These are phyloP conservation scores for Wallacemonas sp. DNA, from an alignment of 208 protist genomes.

Conservation along the genomic window DNA sequence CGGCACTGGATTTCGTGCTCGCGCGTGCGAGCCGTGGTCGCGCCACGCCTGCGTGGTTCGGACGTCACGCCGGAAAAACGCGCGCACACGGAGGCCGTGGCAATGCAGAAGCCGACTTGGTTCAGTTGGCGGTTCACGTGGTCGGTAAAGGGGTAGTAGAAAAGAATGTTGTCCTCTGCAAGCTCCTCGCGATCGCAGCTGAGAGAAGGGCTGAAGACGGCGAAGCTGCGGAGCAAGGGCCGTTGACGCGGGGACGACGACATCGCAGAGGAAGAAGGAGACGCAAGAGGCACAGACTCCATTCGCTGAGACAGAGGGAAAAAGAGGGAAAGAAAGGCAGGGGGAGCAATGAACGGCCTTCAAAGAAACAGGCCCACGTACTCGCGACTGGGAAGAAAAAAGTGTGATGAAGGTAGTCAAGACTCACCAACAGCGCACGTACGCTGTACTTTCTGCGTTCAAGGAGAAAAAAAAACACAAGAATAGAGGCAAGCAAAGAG, in stretches of 20 bases:
- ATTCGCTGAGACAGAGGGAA: neutral
- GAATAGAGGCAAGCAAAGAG: no score
- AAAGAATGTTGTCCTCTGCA: slow-evolving; percentile 70
- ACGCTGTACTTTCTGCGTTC: no score
- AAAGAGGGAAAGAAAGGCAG: neutral
- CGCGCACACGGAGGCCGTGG: slow-evolving; percentile 36
- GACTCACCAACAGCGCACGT: no score
- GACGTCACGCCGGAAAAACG: slow-evolving; percentile 31
- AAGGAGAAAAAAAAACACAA: no score
- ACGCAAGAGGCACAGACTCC: neutral
- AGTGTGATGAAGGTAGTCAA: no score
- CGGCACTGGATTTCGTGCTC: slow-evolving; percentile 17
- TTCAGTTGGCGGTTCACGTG: slow-evolving; percentile 54
- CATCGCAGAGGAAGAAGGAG: neutral
- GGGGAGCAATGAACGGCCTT: no score
- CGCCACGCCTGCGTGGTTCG: slow-evolving; percentile 8
- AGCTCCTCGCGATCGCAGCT: slow-evolving; percentile 48
- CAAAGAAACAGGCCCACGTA: no score
- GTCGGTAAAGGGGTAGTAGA: slow-evolving; percentile 47
- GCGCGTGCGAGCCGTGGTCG: neutral
- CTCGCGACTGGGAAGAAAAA: no score
- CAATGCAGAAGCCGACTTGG: slow-evolving; percentile 75
- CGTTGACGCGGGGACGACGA: neutral
- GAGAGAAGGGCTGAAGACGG: slow-evolving; percentile 58
- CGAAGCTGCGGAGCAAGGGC: slow-evolving; percentile 28